Base-by-base conservation (phyloP, 345 rosid genomes). In the Diplotaxis tenuifolia region DNA sequence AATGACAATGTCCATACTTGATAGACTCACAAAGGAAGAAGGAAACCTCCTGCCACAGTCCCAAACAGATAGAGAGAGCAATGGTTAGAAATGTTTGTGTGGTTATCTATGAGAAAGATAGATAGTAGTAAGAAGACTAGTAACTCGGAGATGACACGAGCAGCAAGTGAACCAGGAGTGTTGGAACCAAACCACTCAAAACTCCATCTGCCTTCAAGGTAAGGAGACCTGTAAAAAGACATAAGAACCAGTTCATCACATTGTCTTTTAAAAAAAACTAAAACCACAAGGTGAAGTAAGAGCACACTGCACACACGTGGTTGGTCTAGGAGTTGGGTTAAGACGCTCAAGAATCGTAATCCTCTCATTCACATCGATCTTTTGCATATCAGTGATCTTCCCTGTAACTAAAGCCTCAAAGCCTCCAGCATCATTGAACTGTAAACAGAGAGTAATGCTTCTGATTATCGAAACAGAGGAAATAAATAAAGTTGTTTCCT, bases 381-480 rank as follows among this genome's bases (percentile, higher is more conserved):
- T 84, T 72, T 94, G 95, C 58, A 89, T 14, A 57, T 85, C 89
- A n/a, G 88, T 85, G 42, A 83, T 75, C 79, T 88, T 86, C 63
- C 98, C 97, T 8, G 85, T 78, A 9, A 88, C 86, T 34, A 94
- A 64, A 29, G 96, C 91, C 76, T 88, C 90, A 71, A 91, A 89
- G 3, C 95, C 98, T 45, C 97, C 98, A 47, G 96, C 82, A 83
- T 94, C 98, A 74, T 89, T 91, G 76, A 94, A 83, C 98, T 94
- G 65, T 55, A 25, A 52, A 38, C 65, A 73, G 9, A 29, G 47
- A 6, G n/a, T 15, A 57, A 15, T 49, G 15, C 15, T 20, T 21
- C 22, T 19, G 22, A 52, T 53, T 53, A 27, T 11, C 4, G 18
- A 55, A 55, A 55, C 16, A 10, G 29, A 54, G 59, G 59, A 2